Evolutionary conservation across 129 eudicot species (phyloP), one percentile per base, ranked within the genome.

Genomic region (Chrysanthemum makinoi): DNA sequence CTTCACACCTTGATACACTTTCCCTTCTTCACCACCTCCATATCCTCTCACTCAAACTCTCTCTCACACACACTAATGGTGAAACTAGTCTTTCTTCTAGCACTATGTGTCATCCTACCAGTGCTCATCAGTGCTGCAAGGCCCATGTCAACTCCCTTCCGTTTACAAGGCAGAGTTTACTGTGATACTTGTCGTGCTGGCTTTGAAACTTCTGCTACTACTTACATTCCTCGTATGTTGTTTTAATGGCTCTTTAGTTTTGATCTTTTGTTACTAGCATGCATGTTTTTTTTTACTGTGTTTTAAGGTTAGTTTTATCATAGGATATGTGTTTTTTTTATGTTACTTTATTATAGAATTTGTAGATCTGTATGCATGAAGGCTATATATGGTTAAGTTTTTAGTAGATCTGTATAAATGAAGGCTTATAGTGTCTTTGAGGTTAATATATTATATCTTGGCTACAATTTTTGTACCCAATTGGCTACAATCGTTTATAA

Each of bases 101-200:
- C 80, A 13, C 62, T 77, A 9, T 81, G 81, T 57, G 83, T 82
- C 19, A 71, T 86, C 0, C 68, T 77, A 2, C 83, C 87, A 62
- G 65, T 75, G 58, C 24, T 84, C 48, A 62, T 85, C 5, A 33
- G 10, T 79, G 84, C 73, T 16, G 39, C 63, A 6, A 78, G 86
- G 15, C 86, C 83, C 55, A 54, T 66, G 73, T 70, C 80, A 8
- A 61, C 75, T 1, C 87, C 85, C 6, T 83, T 68, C 69, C 49
- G 66, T 22, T 58, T 86, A 10, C 59, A 57, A 4, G 91, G 91
- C 20, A 75, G 66, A 44, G 89, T 85, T 26, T 85, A 85, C 86
- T 82, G 89, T 75, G 89, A 85, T 50, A 79, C 81, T 57, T 85
- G 89, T 68, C 86, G 82, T 56, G 82, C 80, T 62, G 89, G 89